These are phyloP conservation scores for Pseudofabraea citricarpa DNA, from an alignment of 2,329 filamentous ascomycete genomes.

Conservation along the genomic window DNA sequence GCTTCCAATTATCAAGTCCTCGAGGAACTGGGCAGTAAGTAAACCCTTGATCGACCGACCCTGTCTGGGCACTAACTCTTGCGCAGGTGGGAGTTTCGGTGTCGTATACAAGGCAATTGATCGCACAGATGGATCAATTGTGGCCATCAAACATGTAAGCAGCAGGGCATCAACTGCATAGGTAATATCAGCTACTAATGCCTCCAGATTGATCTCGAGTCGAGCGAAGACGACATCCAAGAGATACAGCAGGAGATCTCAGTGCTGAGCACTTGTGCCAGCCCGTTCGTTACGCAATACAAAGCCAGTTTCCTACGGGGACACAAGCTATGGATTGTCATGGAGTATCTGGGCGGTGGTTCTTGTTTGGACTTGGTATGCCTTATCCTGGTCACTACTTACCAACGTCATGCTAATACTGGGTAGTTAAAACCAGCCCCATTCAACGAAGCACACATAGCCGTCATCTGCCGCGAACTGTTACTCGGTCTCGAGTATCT, in stretches of 20 bases:
- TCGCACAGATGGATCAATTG: slow-evolving; percentile 81
- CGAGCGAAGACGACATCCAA: slow-evolving; percentile 95
- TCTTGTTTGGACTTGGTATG: slow-evolving; percentile 89
- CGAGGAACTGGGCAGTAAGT: slow-evolving; percentile 93
- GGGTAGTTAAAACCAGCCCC: slow-evolving; percentile 78
- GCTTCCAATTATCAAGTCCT: slow-evolving; percentile 89
- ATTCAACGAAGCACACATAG: slow-evolving; percentile 86
- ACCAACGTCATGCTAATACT: slow-evolving; percentile 10
- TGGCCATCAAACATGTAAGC: slow-evolving; percentile 92
- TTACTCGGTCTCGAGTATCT: slow-evolving; percentile 88
- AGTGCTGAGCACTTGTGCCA: slow-evolving; percentile 90
- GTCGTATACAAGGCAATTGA: slow-evolving; percentile 97
- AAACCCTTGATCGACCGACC: no score
- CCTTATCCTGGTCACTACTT: slow-evolving; percentile 3
- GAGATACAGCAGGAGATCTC: slow-evolving; percentile 98
- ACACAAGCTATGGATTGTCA: slow-evolving; percentile 98
- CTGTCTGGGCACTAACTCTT: no score
- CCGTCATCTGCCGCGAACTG: slow-evolving; percentile 89
- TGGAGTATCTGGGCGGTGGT: slow-evolving; percentile 95
- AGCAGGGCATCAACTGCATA: slow-evolving; percentile 3
- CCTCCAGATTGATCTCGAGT: slow-evolving; percentile 92
- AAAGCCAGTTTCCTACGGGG: slow-evolving; percentile 94
- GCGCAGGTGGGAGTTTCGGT: slow-evolving; percentile 94
- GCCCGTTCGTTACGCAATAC: slow-evolving; percentile 92
- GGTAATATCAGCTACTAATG: slow-evolving; percentile 7